Base-by-base conservation (phyloP, 345 rosid species). In the Durio zibethinus region DNA sequence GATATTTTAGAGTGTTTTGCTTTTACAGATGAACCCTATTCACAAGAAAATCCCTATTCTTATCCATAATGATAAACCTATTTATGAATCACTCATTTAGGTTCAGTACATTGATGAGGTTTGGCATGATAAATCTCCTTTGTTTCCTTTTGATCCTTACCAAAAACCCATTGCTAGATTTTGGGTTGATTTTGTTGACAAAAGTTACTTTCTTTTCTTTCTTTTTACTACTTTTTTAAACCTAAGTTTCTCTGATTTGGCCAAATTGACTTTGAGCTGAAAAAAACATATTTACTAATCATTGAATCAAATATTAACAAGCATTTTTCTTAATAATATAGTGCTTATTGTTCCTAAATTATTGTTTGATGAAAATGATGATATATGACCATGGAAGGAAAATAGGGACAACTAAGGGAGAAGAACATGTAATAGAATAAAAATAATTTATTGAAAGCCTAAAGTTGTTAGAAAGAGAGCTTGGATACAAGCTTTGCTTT, bases 51-150 rank as follows among this genome's bases (percentile, higher is more conserved):
- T 68, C 54, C 73, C 73, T 10, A 52, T 68, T n/a, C 56, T 68
- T 29, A 42, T 68, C 29, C 56, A 43, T 43, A 47, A 59, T 9
- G 75, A 76, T 33, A 77, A 47, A 36, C 66, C 75, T 14, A 0
- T 69, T 10, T 67, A 75, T 66, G 80, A 77, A 67, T 77, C 80
- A 2, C 75, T 77, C 42, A 57, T 77, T 21, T 35, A 10, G 35
- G 69, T 77, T 40, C 45, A 77, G 45, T 77, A 77, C 69, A 77
- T 77, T 20, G 80, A 77, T 33, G 79, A 76, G 79, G 31, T 45
- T 29, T 76, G n/a, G n/a, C n/a, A n/a, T n/a, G n/a, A n/a, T n/a
- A n/a, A n/a, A n/a, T n/a, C n/a, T n/a, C n/a, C n/a, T n/a, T n/a
- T n/a, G n/a, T n/a, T n/a, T n/a, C n/a, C n/a, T n/a, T n/a, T n/a